A percentile compares a stretch with the other conserved stretches of the same genome.
Conservation (phyloP, 1,284 basidiomycete genomes). For the Tylopilus orsonianus region DNA sequence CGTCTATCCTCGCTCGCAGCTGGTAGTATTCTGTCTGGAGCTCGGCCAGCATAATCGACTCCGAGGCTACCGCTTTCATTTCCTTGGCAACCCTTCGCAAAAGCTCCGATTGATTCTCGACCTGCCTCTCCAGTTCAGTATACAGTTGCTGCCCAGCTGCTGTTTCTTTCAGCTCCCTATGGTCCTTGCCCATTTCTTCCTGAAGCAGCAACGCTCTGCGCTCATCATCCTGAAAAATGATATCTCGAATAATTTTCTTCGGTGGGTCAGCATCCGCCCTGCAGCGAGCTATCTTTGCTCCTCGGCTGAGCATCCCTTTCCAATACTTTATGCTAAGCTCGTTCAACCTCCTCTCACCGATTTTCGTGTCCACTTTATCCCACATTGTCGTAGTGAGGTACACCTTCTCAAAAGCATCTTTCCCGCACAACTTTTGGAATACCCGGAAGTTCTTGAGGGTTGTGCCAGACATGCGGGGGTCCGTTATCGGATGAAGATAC, state of each 20-base stretch:
- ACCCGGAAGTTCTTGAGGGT: slow-evolving; percentile 38
- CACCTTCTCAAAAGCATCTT: neutral
- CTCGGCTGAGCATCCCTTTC: neutral
- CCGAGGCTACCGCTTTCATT: neutral
- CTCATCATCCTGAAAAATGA: neutral
- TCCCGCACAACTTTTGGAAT: neutral
- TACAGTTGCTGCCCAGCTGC: neutral
- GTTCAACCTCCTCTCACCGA: too few relatives aligned
- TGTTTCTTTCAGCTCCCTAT: neutral
- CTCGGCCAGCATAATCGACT: neutral
- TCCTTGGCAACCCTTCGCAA: neutral
- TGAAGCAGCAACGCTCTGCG: neutral
- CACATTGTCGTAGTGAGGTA: neutral
- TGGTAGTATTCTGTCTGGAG: neutral
- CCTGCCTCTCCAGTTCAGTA: neutral
- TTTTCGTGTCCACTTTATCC: neutral
- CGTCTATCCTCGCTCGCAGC: neutral
- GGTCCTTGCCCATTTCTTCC: neutral
- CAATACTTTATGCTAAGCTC: neutral
- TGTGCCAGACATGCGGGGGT: too few relatives aligned
- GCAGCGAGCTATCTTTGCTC: neutral
- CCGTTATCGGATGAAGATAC: slow-evolving; percentile 48
- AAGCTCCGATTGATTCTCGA: neutral
- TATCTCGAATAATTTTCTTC: neutral
- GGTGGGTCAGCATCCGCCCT: neutral